Percentiles rank a stretch among this genome's conserved stretches.
phyloP scores from a whole-genome alignment of 2,329 filamentous ascomycete genomes.

The Diaporthe caulivora region DNA sequence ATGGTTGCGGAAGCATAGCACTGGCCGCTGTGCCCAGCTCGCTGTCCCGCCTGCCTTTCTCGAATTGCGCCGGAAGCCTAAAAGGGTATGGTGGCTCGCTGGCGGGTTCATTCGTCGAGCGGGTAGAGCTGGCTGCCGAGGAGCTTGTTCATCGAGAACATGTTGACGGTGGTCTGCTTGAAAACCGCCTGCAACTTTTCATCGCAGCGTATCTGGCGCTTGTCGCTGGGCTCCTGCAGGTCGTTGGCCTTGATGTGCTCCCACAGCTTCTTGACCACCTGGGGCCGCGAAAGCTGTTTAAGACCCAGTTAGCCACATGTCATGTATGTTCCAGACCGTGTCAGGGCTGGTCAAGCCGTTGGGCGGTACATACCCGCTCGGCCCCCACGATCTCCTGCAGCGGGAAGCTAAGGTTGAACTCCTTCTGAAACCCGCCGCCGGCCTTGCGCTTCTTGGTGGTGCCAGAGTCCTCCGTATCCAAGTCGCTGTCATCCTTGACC shows the following conservation, averaged over 20 bases:
- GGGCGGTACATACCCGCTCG: constrained; percentile 65
- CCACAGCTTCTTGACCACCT: constrained; percentile 98
- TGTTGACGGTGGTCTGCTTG: constrained; percentile 90
- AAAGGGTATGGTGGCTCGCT: background rate
- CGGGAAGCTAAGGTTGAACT: constrained; percentile 78
- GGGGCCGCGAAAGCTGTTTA: constrained; percentile 84
- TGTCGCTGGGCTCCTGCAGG: constrained; percentile 91
- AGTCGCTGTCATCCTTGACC: constrained; percentile 85
- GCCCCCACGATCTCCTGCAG: constrained; percentile 79
- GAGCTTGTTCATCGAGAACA: constrained; percentile 99
- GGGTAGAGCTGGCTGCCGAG: constrained; percentile 91
- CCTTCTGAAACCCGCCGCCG: constrained; percentile 93
- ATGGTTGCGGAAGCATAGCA: background rate
- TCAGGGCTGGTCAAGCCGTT: background rate
- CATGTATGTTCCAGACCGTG: background rate
- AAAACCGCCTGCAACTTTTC: constrained; percentile 93
- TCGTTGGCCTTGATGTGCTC: constrained; percentile 90
- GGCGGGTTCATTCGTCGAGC: constrained; percentile 70
- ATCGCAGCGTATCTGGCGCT: constrained; percentile 93
- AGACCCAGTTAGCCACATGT: constrained; percentile 42
- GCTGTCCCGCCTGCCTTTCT: background rate
- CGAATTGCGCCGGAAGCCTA: background rate
- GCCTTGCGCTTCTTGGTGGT: constrained; percentile 82
- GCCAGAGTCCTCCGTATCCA: constrained; percentile 70
- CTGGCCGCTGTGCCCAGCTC: constrained; percentile 9